Percentiles rank a stretch among this genome's conserved stretches.
Evolutionary conservation across 495 filamentous ascomycete species (phyloP).

Genomic region (Penicillium antarcticum): DNA sequence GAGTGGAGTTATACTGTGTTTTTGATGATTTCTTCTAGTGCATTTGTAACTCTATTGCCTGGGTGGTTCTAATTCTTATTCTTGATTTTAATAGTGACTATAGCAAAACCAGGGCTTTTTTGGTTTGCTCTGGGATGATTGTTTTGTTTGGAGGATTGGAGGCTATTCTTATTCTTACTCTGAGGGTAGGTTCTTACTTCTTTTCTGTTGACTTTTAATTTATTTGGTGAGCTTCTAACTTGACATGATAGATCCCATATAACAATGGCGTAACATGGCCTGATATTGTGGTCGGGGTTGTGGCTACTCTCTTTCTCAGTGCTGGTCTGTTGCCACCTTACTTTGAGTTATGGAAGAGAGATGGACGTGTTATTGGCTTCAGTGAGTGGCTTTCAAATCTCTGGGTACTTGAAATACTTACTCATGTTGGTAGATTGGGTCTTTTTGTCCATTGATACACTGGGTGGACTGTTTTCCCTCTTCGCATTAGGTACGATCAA

Average conservation of each 20-base stretch:
- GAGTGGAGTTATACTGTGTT: conserved; percentile 16
- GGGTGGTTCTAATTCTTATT: neutral
- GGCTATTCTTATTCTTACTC: conserved; percentile 57
- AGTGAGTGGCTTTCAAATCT: conserved; percentile 38
- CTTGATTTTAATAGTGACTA: conserved; percentile 39
- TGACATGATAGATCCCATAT: conserved; percentile 47
- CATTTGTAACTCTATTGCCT: neutral
- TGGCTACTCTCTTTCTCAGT: conserved; percentile 57
- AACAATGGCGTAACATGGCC: conserved; percentile 52
- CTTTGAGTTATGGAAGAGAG: conserved; percentile 67
- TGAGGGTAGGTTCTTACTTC: conserved; percentile 43
- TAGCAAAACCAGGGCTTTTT: conserved; percentile 44
- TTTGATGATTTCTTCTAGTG: neutral
- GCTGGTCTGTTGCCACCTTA: conserved; percentile 67
- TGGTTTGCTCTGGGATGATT: conserved; percentile 37
- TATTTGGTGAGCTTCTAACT: neutral
- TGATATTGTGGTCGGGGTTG: conserved; percentile 56
- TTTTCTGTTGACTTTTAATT: neutral
- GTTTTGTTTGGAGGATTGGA: conserved; percentile 56
- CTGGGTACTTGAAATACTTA: neutral
- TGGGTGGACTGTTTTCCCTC: conserved; percentile 72
- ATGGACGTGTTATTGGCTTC: conserved; percentile 67
- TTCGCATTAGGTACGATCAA: conserved; percentile 58
- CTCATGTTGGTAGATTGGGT: conserved; percentile 41
- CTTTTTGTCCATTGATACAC: conserved; percentile 68